phyloP scores from a whole-genome alignment of 345 rosid species.

The Sisymbrium irio region DNA sequence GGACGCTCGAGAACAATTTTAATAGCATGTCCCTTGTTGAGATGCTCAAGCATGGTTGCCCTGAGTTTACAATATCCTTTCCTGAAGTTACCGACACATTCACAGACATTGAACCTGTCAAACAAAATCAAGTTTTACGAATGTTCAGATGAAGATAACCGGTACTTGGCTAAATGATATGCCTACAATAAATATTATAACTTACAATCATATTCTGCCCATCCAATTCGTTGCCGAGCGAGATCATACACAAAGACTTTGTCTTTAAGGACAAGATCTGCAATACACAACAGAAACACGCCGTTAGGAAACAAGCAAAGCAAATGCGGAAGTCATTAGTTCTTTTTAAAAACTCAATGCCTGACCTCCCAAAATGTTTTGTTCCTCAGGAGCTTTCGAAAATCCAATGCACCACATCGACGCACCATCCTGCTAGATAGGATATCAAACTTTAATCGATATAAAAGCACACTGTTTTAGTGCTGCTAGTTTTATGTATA shows the following conservation, averaged over 20 bases:
- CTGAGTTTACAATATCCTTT: conserved; percentile 61
- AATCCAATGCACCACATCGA: conserved; percentile 93
- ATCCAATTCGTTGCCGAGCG: conserved; percentile 76
- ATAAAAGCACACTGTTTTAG: not conserved
- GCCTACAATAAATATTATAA: conserved; percentile 1
- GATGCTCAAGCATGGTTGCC: conserved; percentile 47
- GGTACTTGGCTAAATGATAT: not conserved
- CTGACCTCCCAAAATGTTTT: conserved; percentile 89
- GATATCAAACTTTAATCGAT: not conserved
- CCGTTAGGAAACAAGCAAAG: conserved; percentile 28
- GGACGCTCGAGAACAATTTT: conserved; percentile 38
- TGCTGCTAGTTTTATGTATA: not conserved
- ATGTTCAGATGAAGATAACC: not conserved
- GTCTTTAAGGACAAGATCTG: conserved; percentile 93
- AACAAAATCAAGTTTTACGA: not conserved
- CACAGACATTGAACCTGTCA: conserved; percentile 77
- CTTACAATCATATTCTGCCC: conserved; percentile 95
- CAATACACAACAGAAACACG: conserved; percentile 23
- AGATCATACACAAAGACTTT: conserved; percentile 92
- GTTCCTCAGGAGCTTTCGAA: conserved; percentile 51
- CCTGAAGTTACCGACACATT: conserved; percentile 79
- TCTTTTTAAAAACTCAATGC: not conserved
- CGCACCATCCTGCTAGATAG: conserved; percentile 59
- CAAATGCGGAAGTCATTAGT: not conserved
- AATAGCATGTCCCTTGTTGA: conserved; percentile 46